Conservation (phyloP, 179 eudicot genomes). For the Spergularia azorica region DNA sequence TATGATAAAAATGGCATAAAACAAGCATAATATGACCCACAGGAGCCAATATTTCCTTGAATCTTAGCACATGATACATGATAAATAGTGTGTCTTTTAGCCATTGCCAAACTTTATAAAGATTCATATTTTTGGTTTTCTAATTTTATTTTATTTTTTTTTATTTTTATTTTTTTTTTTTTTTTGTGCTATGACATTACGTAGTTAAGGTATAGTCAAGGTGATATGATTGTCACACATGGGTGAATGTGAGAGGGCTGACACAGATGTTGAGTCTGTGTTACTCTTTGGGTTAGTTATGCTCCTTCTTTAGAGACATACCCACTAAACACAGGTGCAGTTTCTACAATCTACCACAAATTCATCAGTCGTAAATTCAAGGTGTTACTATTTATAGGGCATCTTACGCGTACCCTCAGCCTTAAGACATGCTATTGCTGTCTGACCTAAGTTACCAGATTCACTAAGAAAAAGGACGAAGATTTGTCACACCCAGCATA, state of each 20-base stretch:
- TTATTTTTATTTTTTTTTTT: not conserved
- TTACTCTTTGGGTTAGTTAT: slow-evolving; percentile 14
- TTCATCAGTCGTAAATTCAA: not conserved
- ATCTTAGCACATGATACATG: slow-evolving; percentile 28
- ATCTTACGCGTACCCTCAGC: not conserved
- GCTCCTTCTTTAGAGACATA: slow-evolving; percentile 27
- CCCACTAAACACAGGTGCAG: slow-evolving; percentile 7
- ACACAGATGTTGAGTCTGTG: slow-evolving; percentile 8
- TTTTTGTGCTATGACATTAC: not conserved
- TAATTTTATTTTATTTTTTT: not conserved
- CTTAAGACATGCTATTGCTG: too few species aligned
- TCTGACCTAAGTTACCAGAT: too few species aligned
- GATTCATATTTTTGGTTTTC: not conserved
- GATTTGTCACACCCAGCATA: too few species aligned
- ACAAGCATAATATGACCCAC: slow-evolving; percentile 23
- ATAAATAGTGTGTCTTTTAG: not conserved
- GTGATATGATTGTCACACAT: slow-evolving; percentile 27
- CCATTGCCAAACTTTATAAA: not conserved
- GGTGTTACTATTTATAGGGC: not conserved
- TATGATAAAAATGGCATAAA: not conserved
- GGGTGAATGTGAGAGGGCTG: slow-evolving; percentile 20
- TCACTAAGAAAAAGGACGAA: too few species aligned
- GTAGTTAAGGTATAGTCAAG: slow-evolving; percentile 13
- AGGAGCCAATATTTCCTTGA: slow-evolving; percentile 11
- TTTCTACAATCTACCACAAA: not conserved